Conservation (phyloP, 2,329 filamentous ascomycete species). For the Metarhizium guizhouense region DNA sequence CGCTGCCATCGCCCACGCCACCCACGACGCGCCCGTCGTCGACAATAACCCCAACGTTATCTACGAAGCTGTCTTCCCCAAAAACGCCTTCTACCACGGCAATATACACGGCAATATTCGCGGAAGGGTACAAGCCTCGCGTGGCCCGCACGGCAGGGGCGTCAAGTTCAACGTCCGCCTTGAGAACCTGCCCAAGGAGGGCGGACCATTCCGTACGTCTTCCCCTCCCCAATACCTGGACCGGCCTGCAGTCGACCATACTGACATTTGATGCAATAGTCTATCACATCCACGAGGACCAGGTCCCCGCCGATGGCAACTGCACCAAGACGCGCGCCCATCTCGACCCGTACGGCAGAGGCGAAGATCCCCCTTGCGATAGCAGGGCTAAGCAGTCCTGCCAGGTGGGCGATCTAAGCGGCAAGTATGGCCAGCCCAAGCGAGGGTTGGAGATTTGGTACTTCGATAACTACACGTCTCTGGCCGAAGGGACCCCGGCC, state of each 20-base stretch:
- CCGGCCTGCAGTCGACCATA: neutral
- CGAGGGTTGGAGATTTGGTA: conserved; percentile 25
- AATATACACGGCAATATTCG: conserved; percentile 34
- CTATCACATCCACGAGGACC: conserved; percentile 63
- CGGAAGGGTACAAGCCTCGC: conserved; percentile 39
- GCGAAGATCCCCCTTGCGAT: conserved; percentile 55
- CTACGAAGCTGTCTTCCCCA: conserved; percentile 49
- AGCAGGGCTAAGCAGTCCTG: conserved; percentile 49
- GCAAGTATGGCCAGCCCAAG: conserved; percentile 59
- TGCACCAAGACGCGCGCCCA: conserved; percentile 61
- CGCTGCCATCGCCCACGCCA: conserved; percentile 18
- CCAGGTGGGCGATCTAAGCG: conserved; percentile 67
- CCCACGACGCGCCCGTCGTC: conserved; percentile 39
- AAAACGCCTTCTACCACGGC: conserved; percentile 43
- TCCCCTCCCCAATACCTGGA: neutral
- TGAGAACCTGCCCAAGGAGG: conserved; percentile 46
- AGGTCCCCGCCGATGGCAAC: conserved; percentile 58
- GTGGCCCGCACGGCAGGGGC: conserved; percentile 41
- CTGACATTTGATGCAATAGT: conserved; percentile 29
- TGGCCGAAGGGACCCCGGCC: conserved; percentile 36
- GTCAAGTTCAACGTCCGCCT: conserved; percentile 47
- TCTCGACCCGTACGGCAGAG: conserved; percentile 61
- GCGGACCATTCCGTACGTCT: conserved; percentile 51
- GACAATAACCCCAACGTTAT: conserved; percentile 45
- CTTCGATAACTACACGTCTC: conserved; percentile 49